phyloP scores from a whole-genome alignment of 1,284 basidiomycete genomes.

The Marasmius fiardii region DNA sequence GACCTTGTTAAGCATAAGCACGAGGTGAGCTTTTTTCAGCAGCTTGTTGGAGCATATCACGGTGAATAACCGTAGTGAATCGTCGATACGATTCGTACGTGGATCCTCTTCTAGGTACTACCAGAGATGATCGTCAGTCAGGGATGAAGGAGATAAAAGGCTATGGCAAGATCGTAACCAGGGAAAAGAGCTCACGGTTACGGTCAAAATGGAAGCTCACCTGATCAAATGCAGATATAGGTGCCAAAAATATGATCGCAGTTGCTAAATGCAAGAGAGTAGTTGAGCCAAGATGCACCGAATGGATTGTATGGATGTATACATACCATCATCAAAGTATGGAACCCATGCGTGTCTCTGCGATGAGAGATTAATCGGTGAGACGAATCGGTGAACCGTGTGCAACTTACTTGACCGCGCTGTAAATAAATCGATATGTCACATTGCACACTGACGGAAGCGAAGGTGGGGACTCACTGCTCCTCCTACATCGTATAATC shows the following conservation, averaged over 20 bases:
- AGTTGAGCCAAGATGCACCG: constrained; percentile 4
- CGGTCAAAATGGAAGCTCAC: no score
- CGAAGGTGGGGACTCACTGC: constrained; percentile 46
- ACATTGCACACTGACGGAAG: constrained; percentile 21
- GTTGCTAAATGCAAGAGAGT: constrained; percentile 43
- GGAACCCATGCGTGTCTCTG: constrained; percentile 78
- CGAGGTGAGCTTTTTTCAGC: constrained; percentile 65
- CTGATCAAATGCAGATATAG: constrained; percentile 82
- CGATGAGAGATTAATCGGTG: constrained; percentile 7
- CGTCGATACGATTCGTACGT: constrained; percentile 72
- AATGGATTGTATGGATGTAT: constrained; percentile 25
- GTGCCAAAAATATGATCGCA: constrained; percentile 74
- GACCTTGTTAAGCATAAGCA: constrained; percentile 77
- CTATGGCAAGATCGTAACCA: constrained; percentile 10
- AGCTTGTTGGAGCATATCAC: constrained; percentile 71
- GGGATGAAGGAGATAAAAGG: constrained; percentile 3
- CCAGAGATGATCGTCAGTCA: neutral
- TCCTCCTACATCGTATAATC: constrained; percentile 78
- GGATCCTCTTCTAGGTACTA: constrained; percentile 81
- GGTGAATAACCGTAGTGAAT: constrained; percentile 75
- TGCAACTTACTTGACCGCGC: constrained; percentile 28
- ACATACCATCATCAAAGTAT: constrained; percentile 77
- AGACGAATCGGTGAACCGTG: constrained; percentile 2
- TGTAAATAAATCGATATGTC: constrained; percentile 11
- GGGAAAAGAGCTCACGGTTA: constrained; percentile 11